Percentiles rank a stretch among this genome's conserved stretches.
These are phyloP conservation scores for Pseudophaeomoniella oleicola DNA, from an alignment of 2,329 filamentous ascomycete species.

Conservation along the genomic window DNA sequence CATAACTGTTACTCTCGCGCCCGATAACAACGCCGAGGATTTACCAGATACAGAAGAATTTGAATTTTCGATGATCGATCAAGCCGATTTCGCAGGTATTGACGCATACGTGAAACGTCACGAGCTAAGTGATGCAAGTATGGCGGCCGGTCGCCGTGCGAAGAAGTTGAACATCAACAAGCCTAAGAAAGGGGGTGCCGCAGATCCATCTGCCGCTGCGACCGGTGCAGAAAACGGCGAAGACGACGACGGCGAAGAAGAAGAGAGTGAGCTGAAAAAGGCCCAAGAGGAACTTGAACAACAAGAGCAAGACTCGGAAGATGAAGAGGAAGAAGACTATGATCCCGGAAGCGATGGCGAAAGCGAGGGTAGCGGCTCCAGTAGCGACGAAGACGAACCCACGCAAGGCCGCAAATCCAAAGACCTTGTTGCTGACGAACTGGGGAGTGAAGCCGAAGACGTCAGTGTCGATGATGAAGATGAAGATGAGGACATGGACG, in stretches of 20 bases:
- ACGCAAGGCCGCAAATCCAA: constrained; percentile 16
- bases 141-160: constrained; percentile 44
- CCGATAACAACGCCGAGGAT: constrained; percentile 11
- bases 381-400: constrained; percentile 23
- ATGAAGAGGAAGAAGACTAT: constrained; percentile 36
- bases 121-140: constrained; percentile 46
- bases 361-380: constrained; percentile 30
- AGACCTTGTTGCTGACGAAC: constrained; percentile 25
- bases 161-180: constrained; percentile 40
- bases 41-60: constrained; percentile 37
- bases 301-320: constrained; percentile 20
- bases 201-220: no score
- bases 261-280: constrained; percentile 43
- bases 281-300: constrained; percentile 39
- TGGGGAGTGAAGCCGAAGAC: constrained; percentile 29
- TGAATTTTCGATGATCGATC: constrained; percentile 53
- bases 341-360: constrained; percentile 34
- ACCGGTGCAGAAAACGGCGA: constrained; percentile 6
- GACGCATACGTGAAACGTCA: constrained; percentile 48
- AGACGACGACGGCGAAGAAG: constrained; percentile 22
- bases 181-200: constrained; percentile 12
- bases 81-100: constrained; percentile 47
- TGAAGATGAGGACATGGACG: constrained; percentile 6
- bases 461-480: constrained; percentile 13
- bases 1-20: constrained; percentile 25